phyloP scores from a whole-genome alignment of 2,329 filamentous ascomycete genomes.

The Calonectria hongkongensis region DNA sequence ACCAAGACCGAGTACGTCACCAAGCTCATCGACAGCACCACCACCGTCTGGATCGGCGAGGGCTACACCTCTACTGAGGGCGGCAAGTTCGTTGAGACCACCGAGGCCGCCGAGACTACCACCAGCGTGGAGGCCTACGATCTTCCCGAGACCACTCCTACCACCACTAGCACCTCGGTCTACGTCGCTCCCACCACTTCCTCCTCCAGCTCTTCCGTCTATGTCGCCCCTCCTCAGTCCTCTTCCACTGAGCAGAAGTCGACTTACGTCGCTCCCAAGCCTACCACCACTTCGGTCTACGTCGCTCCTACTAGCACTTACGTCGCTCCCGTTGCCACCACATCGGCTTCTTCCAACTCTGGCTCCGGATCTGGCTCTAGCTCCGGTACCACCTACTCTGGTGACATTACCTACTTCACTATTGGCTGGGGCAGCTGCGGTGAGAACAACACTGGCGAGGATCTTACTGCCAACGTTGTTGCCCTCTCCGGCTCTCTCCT shows the following conservation, averaged over 20 bases:
- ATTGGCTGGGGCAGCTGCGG: constrained; percentile 83
- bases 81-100: constrained; percentile 45
- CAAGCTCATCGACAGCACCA: constrained; percentile 68
- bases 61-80: constrained; percentile 45
- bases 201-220: constrained; percentile 46
- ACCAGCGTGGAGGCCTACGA: constrained; percentile 23
- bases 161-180: constrained; percentile 42
- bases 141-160: constrained; percentile 39
- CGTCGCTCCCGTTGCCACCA: constrained; percentile 44
- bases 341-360: constrained; percentile 31
- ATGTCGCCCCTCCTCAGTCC: constrained; percentile 41
- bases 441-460: constrained; percentile 73
- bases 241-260: constrained; percentile 14
- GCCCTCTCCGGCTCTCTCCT: constrained; percentile 81
- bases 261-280: constrained; percentile 42
- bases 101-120: constrained; percentile 49
- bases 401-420: constrained; percentile 85
- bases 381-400: constrained; percentile 61
- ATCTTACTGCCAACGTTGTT: constrained; percentile 76
- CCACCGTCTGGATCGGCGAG: constrained; percentile 67
- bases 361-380: constrained; percentile 42
- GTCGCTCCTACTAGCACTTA: constrained; percentile 43
- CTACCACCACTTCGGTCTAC: constrained; percentile 50
- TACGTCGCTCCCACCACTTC: constrained; percentile 51
- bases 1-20: constrained; percentile 69